These are phyloP conservation scores for Daldinia loculata DNA, from an alignment of 495 filamentous ascomycete genomes.

Conservation along the genomic window DNA sequence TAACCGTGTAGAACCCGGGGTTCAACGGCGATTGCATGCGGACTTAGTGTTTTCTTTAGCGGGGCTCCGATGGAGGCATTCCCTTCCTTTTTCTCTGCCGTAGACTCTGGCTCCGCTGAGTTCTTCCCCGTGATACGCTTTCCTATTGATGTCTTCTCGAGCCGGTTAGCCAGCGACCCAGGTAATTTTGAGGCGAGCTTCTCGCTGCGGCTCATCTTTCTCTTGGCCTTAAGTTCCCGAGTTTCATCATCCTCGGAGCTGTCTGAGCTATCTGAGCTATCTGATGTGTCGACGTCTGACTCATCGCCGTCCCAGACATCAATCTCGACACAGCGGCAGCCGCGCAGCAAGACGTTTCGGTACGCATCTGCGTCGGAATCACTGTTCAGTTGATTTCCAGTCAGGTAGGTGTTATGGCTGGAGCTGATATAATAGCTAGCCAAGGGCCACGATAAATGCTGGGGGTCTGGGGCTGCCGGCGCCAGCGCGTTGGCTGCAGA, in stretches of 20 bases:
- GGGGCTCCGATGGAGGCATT: background rate
- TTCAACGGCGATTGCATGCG: conserved; percentile 59
- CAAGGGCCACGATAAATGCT: conserved; percentile 71
- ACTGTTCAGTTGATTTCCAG: conserved; percentile 89
- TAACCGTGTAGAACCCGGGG: conserved; percentile 88
- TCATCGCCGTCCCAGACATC: conserved; percentile 92
- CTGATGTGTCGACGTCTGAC: conserved; percentile 49
- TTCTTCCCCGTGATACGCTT: conserved; percentile 48
- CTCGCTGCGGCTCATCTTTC: conserved; percentile 42
- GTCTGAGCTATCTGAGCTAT: conserved; percentile 23
- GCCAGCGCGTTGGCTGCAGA: conserved; percentile 57
- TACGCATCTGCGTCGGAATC: conserved; percentile 83
- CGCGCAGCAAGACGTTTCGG: conserved; percentile 79
- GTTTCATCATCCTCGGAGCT: conserved; percentile 42
- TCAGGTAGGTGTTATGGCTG: conserved; percentile 95
- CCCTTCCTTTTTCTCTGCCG: conserved; percentile 2
- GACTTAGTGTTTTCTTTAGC: conserved; percentile 44
- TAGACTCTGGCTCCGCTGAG: background rate
- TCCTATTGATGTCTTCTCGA: conserved; percentile 53
- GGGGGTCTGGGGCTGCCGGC: conserved; percentile 38
- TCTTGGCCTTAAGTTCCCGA: conserved; percentile 36
- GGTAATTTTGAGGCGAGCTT: conserved; percentile 48
- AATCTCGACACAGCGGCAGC: conserved; percentile 94
- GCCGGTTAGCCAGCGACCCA: conserved; percentile 46
- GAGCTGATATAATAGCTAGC: conserved; percentile 91